phyloP scores from a whole-genome alignment of 2,329 filamentous ascomycete genomes.

The Xylaria digitata region DNA sequence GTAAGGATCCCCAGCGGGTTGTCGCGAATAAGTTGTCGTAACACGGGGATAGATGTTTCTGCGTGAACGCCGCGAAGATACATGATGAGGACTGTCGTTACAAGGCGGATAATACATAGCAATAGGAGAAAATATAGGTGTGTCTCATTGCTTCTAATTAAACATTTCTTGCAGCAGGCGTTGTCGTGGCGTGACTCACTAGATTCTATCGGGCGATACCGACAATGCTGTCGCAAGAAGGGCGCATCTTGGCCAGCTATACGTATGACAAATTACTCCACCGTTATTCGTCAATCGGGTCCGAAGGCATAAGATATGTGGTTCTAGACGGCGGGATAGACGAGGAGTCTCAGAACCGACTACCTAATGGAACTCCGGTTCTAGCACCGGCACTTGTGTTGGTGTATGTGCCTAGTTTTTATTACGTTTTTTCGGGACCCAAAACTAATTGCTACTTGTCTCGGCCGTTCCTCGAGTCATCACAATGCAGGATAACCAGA shows the following conservation, averaged over 20 bases:
- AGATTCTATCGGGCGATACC: conserved; percentile 11
- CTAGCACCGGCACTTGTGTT: background rate
- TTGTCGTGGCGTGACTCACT: background rate
- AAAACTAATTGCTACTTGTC: too few species aligned
- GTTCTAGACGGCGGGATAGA: conserved; percentile 3
- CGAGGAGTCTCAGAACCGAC: background rate
- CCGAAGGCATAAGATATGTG: background rate
- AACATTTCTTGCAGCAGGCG: conserved; percentile 10
- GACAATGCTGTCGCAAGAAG: conserved; percentile 9
- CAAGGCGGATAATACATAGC: background rate
- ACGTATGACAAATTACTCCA: conserved; percentile 2
- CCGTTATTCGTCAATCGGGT: conserved; percentile 2
- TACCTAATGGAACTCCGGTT: too few species aligned
- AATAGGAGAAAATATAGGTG: background rate
- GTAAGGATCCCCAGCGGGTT: conserved; percentile 25
- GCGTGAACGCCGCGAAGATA: conserved; percentile 24
- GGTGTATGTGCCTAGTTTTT: background rate
- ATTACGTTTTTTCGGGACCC: background rate
- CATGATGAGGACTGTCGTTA: conserved; percentile 5
- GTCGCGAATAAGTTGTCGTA: conserved; percentile 26
- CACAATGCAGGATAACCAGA: too few species aligned
- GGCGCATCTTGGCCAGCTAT: conserved; percentile 18
- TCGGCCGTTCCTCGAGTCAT: too few species aligned
- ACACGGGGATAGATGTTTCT: conserved; percentile 22
- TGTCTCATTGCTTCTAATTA: background rate